phyloP scores from a whole-genome alignment of 257 asterid genomes.

The Gardenia jasminoides region DNA sequence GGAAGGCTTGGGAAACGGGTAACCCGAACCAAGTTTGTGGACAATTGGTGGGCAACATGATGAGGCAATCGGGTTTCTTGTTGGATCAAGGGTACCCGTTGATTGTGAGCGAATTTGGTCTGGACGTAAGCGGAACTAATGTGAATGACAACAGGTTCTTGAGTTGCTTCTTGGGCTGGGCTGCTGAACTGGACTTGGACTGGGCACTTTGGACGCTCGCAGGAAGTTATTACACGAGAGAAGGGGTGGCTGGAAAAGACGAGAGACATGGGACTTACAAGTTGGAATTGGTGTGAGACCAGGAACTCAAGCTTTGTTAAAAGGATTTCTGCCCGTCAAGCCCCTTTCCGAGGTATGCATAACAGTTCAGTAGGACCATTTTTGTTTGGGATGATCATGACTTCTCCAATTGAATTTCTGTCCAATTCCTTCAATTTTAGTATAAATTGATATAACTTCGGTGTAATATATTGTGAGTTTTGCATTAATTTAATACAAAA shows the following conservation, averaged over 20 bases:
- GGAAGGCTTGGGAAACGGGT: constrained; percentile 60
- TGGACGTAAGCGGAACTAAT: constrained; percentile 72
- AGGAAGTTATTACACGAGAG: constrained; percentile 76
- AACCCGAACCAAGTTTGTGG: constrained; percentile 85
- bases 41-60: constrained; percentile 37
- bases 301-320: constrained; percentile 59
- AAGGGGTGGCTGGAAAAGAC: constrained; percentile 60
- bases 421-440: too few relatives aligned
- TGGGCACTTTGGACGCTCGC: constrained; percentile 92
- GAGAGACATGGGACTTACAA: constrained; percentile 72
- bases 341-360: constrained; percentile 81
- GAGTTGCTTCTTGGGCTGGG: constrained; percentile 88
- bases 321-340: constrained; percentile 61
- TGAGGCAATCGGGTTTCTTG: constrained; percentile 53
- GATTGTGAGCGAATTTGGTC: constrained; percentile 84
- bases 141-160: constrained; percentile 83
- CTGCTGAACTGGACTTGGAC: constrained; percentile 80
- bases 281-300: constrained; percentile 71
- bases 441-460: too few relatives aligned
- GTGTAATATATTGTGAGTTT: too few relatives aligned
- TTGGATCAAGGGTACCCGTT: constrained; percentile 87
- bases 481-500: too few relatives aligned
- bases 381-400: too few relatives aligned
- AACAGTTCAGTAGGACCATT: too few relatives aligned
- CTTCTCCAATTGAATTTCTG: too few relatives aligned